Evolutionary conservation across 495 filamentous ascomycete species (phyloP), one percentile per base, ranked within the genome.

Genomic region (Daldinia vernicosa): DNA sequence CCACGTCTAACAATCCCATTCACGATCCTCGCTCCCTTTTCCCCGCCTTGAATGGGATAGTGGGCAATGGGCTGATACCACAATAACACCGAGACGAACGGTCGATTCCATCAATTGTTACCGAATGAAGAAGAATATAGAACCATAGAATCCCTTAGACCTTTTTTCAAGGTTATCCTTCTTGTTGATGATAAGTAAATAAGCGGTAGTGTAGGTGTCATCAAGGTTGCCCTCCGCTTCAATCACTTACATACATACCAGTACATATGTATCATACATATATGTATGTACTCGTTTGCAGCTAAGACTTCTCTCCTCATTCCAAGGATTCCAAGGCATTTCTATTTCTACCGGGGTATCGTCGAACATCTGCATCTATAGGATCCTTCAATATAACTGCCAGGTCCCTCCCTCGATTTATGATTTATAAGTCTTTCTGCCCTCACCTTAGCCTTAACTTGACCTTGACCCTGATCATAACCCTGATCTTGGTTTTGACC

Each of bases 121-220:
- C 70, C 56, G 56, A 50, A 72, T 62, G 47, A 32, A 72, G 70
- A 68, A 73, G 24, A 50, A 66, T 47, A 72, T 72, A 72, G 70
- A 66, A 57, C 66, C 66, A 73, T 73, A 51, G 19, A 52, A 53
- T 58, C 40, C 11, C 40, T 40, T 43, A 45, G 60, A 60, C 56
- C 24, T 57, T 24, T 35, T 24, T 4, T 5, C 9, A 47, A 24
- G 8, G 43, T 24, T 9, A 47, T 19, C 19, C 11, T 47, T 47
- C 9, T 47, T 9, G 43, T 47, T 9, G 12, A 57, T 26, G 15
- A 37, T 19, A 24, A 57, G 9, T 17, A 24, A 57, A 39, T 57
- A 39, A 39, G 54, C 4, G 11, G 32, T 39, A 9, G 19, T 40
- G 33, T 26, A 37, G 11, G 24, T 53, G 50, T 57, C 54, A 57